Evolutionary conservation across 2,329 filamentous ascomycete genomes (phyloP), one percentile per base, ranked within the genome.

Genomic region (Coniochaeta prunicola): DNA sequence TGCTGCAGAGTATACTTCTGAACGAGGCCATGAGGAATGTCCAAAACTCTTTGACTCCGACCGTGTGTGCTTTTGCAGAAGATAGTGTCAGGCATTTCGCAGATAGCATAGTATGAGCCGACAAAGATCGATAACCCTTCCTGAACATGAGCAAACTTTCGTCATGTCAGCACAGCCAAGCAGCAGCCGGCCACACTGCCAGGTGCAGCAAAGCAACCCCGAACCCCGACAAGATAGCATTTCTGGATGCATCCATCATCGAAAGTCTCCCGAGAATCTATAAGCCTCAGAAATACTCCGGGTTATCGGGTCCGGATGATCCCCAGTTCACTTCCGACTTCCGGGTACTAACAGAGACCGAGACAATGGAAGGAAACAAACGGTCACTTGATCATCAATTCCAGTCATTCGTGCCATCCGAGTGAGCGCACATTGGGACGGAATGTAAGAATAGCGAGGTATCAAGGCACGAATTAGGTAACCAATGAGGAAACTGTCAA

Each of bases 241-340:
- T 12, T 28, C 8, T 50, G 21, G 24, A 30, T 50, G 45, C 26
- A 50, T 50, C 21, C 24, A 28, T 30, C 24, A 50, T 30, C 45
- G 45, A 12, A 9, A 34, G 28, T 17, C 28, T 34, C 31, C 36
- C 28, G 28, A 15, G 17, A 3, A 55, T 13, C 8, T 7, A 21
- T 15, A 31, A 21, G 8, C 15, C 36, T 40, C 21, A 10, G 36
- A 3, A 24, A 26, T 5, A 21, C 36, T 34, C 56, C 36, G 24
- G 56, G 56, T 50, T n/a, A 17, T 34, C 53, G 30, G 53, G 17
- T 55, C 60, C 63, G 63, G 63, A 61, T n/a, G 59, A 64, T 53
- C 63, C 63, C 63, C 61, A 62, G 19, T 53, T 24, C 42, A 58
- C 33, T 45, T 63, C 61, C 63, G 63, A 28, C 34, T 36, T 24